These are phyloP conservation scores for Coccomyxa sp. DNA, from an alignment of 139 green algal genomes.

Conservation along the genomic window DNA sequence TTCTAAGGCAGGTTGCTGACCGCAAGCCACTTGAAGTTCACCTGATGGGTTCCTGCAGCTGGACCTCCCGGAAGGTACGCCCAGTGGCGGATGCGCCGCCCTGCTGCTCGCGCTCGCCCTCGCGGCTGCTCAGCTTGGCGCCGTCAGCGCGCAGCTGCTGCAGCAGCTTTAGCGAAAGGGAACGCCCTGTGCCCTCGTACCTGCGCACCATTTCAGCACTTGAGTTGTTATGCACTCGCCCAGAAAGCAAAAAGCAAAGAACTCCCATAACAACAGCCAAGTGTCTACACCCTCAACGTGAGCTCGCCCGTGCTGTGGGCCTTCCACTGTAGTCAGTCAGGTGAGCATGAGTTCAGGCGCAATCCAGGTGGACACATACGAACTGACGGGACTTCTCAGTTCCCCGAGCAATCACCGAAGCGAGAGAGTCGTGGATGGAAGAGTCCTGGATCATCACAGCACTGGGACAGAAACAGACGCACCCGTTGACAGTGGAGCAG, in stretches of 20 bases:
- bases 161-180: constrained; percentile 93
- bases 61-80: constrained; percentile 88
- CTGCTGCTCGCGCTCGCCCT: constrained; percentile 10
- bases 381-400: too few species aligned
- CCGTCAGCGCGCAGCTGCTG: constrained; percentile 80
- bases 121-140: constrained; percentile 37
- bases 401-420: too few species aligned
- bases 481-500: constrained; percentile 88
- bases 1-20: background rate
- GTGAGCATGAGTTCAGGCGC: too few species aligned
- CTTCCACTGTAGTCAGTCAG: too few species aligned
- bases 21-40: constrained; percentile 1
- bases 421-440: too few species aligned
- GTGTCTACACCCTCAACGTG: too few species aligned
- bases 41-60: constrained; percentile 88
- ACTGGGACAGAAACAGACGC: background rate
- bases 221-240: too few species aligned
- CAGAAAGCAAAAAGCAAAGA: too few species aligned
- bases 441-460: background rate
- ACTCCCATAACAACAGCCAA: too few species aligned
- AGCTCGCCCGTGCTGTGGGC: too few species aligned
- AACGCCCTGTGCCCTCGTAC: constrained; percentile 96
- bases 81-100: constrained; percentile 15
- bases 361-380: too few species aligned
- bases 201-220: background rate